Evolutionary conservation across 495 filamentous ascomycete genomes (phyloP).

Genomic region (Penicillium canescens): DNA sequence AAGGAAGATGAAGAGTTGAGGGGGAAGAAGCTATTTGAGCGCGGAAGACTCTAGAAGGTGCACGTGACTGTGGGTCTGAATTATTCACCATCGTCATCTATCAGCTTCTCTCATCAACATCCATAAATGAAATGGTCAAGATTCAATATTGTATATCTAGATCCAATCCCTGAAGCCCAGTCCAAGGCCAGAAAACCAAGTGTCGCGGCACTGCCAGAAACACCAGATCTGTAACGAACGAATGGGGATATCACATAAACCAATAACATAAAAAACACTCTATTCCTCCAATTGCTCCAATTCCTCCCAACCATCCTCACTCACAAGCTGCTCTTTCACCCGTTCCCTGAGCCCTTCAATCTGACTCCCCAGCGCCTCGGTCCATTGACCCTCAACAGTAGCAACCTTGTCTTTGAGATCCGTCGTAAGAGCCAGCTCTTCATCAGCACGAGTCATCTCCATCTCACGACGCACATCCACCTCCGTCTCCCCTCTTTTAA

Average conservation of each 20-base stretch:
- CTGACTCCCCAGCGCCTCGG: constrained; percentile 62
- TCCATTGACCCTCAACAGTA: constrained; percentile 87
- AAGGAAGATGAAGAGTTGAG: constrained; percentile 7
- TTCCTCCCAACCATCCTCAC: constrained; percentile 75
- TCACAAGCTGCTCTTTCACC: constrained; percentile 63
- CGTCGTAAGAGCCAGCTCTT: constrained; percentile 70
- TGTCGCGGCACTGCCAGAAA: constrained; percentile 7
- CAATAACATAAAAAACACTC: constrained; percentile 13
- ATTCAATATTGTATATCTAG: not conserved
- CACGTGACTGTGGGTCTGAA: constrained; percentile 30
- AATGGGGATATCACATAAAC: constrained; percentile 32
- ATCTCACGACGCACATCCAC: constrained; percentile 53
- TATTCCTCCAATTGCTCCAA: constrained; percentile 44
- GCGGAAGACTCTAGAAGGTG: constrained; percentile 51
- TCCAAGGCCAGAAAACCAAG: constrained; percentile 1
- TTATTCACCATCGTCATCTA: not conserved
- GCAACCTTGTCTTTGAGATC: constrained; percentile 90
- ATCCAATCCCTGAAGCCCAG: not conserved
- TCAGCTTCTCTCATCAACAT: not conserved
- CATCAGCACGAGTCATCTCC: constrained; percentile 59
- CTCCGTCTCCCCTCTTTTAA: constrained; percentile 55
- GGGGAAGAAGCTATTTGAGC: constrained; percentile 25
- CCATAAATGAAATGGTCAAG: too few species aligned
- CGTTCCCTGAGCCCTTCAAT: constrained; percentile 55
- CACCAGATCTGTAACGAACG: constrained; percentile 23